Evolutionary conservation across 345 rosid species (phyloP).

Genomic region (Camelina neglecta): DNA sequence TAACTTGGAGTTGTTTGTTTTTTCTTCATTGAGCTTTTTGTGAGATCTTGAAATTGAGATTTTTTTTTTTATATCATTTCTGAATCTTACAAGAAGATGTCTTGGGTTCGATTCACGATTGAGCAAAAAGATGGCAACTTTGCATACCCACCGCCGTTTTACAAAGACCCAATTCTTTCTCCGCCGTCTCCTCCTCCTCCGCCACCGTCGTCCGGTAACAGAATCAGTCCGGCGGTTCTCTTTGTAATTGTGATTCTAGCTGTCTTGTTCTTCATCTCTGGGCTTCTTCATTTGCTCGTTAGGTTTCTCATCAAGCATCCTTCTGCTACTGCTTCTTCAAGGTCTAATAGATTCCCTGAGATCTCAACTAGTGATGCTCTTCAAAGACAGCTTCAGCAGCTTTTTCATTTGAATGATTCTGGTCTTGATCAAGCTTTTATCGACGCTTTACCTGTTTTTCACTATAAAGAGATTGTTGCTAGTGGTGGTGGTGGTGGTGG

Average conservation of each 20-base stretch:
- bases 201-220: constrained; percentile 47
- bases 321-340: constrained; percentile 58
- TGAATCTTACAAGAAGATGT: constrained; percentile 53
- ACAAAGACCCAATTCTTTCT: constrained; percentile 50
- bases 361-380: constrained; percentile 75
- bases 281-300: constrained; percentile 82
- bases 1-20: constrained; percentile 28
- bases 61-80: background rate
- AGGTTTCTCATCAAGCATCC: constrained; percentile 82
- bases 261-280: constrained; percentile 79
- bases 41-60: constrained; percentile 38
- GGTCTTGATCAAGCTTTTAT: constrained; percentile 92
- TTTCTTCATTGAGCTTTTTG: background rate
- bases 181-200: constrained; percentile 48
- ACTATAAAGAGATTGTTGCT: constrained; percentile 68
- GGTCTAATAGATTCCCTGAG: constrained; percentile 70
- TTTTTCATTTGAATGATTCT: constrained; percentile 86
- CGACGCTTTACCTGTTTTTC: constrained; percentile 87
- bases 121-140: constrained; percentile 59
- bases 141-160: constrained; percentile 62
- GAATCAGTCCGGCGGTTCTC: constrained; percentile 82
- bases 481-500: background rate
- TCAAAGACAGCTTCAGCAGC: constrained; percentile 89
- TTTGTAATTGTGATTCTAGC: constrained; percentile 79
- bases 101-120: constrained; percentile 59